Evolutionary conservation across 306 rosid species (phyloP), one percentile per base, ranked within the genome.

Genomic region (Betula pendula): DNA sequence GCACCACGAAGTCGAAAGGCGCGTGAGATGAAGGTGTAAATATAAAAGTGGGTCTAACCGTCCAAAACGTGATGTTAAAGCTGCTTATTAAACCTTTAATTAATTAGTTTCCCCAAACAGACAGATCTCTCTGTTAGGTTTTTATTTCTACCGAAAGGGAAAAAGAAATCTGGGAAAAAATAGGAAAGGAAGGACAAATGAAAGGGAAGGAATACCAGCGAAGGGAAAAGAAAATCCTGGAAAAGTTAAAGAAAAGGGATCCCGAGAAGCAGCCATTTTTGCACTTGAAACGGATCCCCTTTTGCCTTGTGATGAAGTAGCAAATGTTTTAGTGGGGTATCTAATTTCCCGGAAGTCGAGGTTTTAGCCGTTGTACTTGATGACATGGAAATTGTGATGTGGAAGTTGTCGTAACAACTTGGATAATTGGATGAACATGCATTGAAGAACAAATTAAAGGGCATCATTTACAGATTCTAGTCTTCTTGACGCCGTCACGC

Each of bases 211-310:
- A 68, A 14, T 8, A 75, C 29, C 43, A 14, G 60, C 42, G 42
- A 53, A 27, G 47, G 75, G 12, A 72, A 60, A 74, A 75, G 45
- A 63, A 70, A 76, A 71, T 33, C n/a, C 1, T 45, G 71, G 75
- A 71, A 82, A 78, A 79, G 88, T 68, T 79, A 85, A 82, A 63
- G 81, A 59, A 86, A 88, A 88, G 77, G 82, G n/a, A 40, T 68
- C 60, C 86, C 79, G 38, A 63, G 44, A 71, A 74, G 74, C 78
- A 52, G 73, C 65, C 73, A 72, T 51, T 58, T 58, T 56, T 31
- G 70, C 76, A 44, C 47, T 75, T 13, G 25, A 20, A 15, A 66
- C 73, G 27, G 82, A 81, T 83, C 65, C 77, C 77, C 77, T 38
- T 75, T 58, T 81, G 84, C 75, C 72, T 84, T 62, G 68, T 65